Conservation (phyloP, 1,139 yeast genomes). For the Suhomyces bolitotheri region DNA sequence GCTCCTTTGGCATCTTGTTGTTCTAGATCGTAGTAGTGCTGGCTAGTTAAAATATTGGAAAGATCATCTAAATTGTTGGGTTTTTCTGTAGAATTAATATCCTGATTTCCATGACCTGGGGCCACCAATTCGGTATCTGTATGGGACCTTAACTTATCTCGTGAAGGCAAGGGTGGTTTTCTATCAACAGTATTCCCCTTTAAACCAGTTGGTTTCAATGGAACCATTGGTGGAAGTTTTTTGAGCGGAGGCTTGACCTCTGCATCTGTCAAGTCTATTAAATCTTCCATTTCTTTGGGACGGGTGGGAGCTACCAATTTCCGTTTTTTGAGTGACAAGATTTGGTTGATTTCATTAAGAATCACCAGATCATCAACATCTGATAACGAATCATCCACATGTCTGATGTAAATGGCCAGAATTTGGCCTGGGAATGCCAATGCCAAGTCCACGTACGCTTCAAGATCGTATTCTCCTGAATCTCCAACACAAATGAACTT, state of each 20-base stretch:
- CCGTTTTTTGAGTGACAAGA: conserved; percentile 19
- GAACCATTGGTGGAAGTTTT: conserved; percentile 41
- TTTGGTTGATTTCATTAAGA: conserved; percentile 33
- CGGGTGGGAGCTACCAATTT: conserved; percentile 8
- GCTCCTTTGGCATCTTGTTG: conserved; percentile 50
- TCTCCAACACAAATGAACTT: conserved; percentile 88
- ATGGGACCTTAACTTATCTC: conserved; percentile 10
- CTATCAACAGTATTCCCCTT: conserved; percentile 23
- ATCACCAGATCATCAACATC: conserved; percentile 48
- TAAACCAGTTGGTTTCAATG: conserved; percentile 39
- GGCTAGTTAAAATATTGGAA: conserved; percentile 26
- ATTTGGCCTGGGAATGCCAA: conserved; percentile 60
- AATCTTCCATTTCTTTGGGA: conserved; percentile 22
- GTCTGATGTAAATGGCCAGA: conserved; percentile 76
- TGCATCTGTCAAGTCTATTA: conserved; percentile 37
- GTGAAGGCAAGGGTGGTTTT: conserved; percentile 27
- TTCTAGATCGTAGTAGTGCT: conserved; percentile 35
- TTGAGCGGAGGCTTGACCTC: conserved; percentile 15
- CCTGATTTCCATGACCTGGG: background rate
- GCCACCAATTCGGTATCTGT: conserved; percentile 7
- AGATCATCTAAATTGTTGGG: conserved; percentile 5
- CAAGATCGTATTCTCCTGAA: conserved; percentile 93
- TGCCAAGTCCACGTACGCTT: conserved; percentile 81
- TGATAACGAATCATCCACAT: conserved; percentile 69
- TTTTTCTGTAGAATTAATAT: background rate